phyloP scores from a whole-genome alignment of 2,329 filamentous ascomycete species.

The Talaromyces sp. region DNA sequence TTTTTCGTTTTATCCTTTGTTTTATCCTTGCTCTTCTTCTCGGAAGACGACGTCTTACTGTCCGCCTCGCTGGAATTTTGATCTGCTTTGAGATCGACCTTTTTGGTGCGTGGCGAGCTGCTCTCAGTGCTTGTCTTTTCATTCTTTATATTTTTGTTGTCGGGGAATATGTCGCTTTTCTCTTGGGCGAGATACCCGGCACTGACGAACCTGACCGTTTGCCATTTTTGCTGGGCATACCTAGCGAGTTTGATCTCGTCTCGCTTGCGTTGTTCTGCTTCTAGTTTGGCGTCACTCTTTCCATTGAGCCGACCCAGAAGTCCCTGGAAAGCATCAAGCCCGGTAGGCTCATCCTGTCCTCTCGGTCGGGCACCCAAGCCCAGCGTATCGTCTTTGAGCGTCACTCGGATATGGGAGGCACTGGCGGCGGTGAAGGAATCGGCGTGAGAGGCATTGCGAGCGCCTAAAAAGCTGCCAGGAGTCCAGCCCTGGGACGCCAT shows the following conservation, averaged over 20 bases:
- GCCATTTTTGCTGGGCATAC: conserved; percentile 71
- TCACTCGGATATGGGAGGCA: conserved; percentile 76
- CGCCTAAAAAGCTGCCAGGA: conserved; percentile 76
- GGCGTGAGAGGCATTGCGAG: conserved; percentile 66
- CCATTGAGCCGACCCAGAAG: conserved; percentile 86
- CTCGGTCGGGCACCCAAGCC: conserved; percentile 78
- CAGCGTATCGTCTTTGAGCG: conserved; percentile 83
- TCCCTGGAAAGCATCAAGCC: conserved; percentile 79
- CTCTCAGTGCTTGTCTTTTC: conserved; percentile 4
- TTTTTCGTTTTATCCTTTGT: conserved; percentile 14
- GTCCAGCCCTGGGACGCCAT: conserved; percentile 85
- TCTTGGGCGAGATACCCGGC: conserved; percentile 68
- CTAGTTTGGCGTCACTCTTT: conserved; percentile 66
- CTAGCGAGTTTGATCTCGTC: conserved; percentile 65
- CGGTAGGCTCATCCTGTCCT: conserved; percentile 65
- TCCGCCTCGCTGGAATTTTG: not conserved
- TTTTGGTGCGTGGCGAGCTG: not conserved
- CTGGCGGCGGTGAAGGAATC: conserved; percentile 73
- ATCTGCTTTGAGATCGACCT: not conserved
- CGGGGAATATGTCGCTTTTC: conserved; percentile 38
- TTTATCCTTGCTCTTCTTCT: conserved; percentile 6
- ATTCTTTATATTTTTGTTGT: conserved; percentile 27
- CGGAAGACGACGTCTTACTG: not conserved
- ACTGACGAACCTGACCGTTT: conserved; percentile 75
- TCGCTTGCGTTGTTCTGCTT: conserved; percentile 62